These are phyloP conservation scores for Colletotrichum chrysophilum DNA, from an alignment of 2,329 filamentous ascomycete species.

Conservation along the genomic window DNA sequence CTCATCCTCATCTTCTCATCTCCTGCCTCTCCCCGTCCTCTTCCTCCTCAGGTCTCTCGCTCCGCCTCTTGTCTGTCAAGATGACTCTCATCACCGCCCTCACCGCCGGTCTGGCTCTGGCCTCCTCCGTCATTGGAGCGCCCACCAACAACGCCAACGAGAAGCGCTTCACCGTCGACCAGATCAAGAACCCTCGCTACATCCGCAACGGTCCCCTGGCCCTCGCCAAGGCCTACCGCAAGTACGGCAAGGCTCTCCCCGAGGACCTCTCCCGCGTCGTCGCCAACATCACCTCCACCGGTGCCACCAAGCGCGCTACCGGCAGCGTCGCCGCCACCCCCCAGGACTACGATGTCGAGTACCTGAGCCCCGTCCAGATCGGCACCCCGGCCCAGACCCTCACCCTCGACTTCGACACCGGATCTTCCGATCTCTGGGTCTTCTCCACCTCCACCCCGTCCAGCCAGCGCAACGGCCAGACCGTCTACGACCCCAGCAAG, in stretches of 20 bases:
- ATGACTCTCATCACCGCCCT: constrained; percentile 17
- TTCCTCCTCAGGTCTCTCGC: not conserved
- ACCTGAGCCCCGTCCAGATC: constrained; percentile 44
- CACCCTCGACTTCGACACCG: constrained; percentile 51
- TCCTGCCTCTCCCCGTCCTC: not conserved
- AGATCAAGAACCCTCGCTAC: constrained; percentile 41
- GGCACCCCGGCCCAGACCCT: constrained; percentile 48
- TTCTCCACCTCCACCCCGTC: constrained; percentile 33
- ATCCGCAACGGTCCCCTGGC: constrained; percentile 34
- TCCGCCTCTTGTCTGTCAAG: not conserved
- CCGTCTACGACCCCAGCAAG: constrained; percentile 31
- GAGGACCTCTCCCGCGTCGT: constrained; percentile 31
- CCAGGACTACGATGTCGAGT: constrained; percentile 37
- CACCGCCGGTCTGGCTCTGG: constrained; percentile 22
- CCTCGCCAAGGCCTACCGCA: constrained; percentile 41
- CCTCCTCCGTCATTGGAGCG: constrained; percentile 26
- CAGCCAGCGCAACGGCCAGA: constrained; percentile 29
- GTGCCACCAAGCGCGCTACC: constrained; percentile 28
- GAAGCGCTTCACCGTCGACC: constrained; percentile 34
- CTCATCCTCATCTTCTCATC: not conserved
- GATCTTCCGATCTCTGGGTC: constrained; percentile 47
- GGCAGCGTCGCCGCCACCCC: constrained; percentile 34
- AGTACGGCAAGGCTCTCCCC: constrained; percentile 38
- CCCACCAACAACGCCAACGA: constrained; percentile 15
- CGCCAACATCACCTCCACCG: constrained; percentile 20